A percentile compares a stretch with the other conserved stretches of the same genome.
Conservation (phyloP, 306 rosid species). For the Trifolium dubium region DNA sequence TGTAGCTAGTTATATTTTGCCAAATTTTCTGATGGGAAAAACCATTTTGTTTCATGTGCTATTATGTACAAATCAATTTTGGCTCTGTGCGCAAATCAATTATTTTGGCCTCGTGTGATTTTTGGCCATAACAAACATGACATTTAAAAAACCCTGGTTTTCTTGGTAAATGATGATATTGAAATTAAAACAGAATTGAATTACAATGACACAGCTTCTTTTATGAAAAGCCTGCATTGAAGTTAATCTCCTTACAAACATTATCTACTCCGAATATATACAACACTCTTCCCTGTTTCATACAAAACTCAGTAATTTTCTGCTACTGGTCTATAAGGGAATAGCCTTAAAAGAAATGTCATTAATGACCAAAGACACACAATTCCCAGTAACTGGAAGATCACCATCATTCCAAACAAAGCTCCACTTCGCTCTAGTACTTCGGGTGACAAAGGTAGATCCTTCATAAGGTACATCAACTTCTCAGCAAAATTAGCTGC, state of each 20-base stretch:
- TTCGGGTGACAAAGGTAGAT: conserved; percentile 57
- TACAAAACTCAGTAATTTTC: conserved; percentile 68
- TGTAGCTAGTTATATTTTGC: background rate
- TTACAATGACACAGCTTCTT: background rate
- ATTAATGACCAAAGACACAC: conserved; percentile 86
- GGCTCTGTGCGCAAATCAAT: background rate
- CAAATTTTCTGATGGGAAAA: background rate
- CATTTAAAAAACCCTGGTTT: background rate
- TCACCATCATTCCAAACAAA: conserved; percentile 63
- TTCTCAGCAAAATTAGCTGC: conserved; percentile 70
- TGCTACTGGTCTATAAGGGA: conserved; percentile 89
- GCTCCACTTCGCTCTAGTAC: conserved; percentile 60
- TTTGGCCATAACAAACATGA: background rate
- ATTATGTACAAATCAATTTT: too few relatives aligned
- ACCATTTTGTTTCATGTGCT: background rate
- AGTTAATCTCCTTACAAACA: conserved; percentile 19
- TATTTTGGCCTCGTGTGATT: background rate
- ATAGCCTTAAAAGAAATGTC: conserved; percentile 89
- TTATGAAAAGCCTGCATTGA: conserved; percentile 31
- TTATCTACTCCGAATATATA: conserved; percentile 25
- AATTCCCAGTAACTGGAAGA: conserved; percentile 64
- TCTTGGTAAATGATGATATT: conserved; percentile 13
- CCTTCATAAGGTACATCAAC: conserved; percentile 63
- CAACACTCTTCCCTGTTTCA: conserved; percentile 36
- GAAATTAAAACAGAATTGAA: conserved; percentile 5